Conservation (phyloP, 768 basidiomycete species). For the Trametes sanguinea region DNA sequence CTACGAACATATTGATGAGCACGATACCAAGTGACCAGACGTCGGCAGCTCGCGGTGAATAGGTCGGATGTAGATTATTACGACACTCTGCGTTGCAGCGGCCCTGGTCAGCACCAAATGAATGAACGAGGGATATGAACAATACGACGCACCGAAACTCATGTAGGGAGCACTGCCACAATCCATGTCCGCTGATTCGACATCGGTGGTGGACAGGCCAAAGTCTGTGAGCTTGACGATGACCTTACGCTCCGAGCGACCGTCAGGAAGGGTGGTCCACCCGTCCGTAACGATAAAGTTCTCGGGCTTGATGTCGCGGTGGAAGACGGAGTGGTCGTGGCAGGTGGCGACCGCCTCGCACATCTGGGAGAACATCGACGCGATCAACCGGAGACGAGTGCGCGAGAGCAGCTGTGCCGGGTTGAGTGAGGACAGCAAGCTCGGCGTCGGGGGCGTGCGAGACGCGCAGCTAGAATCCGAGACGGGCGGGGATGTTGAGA, state of each 20-base stretch:
- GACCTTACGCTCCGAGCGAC: slow-evolving; percentile 78
- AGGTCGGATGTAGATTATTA: slow-evolving; percentile 94
- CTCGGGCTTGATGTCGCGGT: slow-evolving; percentile 99
- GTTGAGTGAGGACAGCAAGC: slow-evolving; percentile 81
- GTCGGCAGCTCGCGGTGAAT: slow-evolving; percentile 92
- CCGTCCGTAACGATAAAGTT: slow-evolving; percentile 96
- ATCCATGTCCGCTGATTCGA: slow-evolving; percentile 92
- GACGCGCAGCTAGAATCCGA: slow-evolving; percentile 38
- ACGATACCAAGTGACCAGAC: slow-evolving; percentile 99
- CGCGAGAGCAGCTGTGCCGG: slow-evolving; percentile 82
- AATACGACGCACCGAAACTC: slow-evolving; percentile 77
- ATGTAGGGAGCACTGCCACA: slow-evolving; percentile 99
- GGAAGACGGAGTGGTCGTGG: slow-evolving; percentile 88
- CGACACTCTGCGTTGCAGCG: slow-evolving; percentile 74
- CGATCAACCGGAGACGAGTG: slow-evolving; percentile 87
- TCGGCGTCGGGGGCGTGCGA: slow-evolving; percentile 90
- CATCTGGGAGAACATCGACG: slow-evolving; percentile 99
- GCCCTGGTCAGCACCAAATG: slow-evolving; percentile 18
- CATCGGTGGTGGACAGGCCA: slow-evolving; percentile 88
- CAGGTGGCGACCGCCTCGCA: slow-evolving; percentile 96
- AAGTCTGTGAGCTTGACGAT: slow-evolving; percentile 97
- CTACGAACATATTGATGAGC: slow-evolving; percentile 90
- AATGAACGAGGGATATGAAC: background rate
- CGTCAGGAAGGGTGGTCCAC: slow-evolving; percentile 53
- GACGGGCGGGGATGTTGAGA: slow-evolving; percentile 23